Base-by-base conservation (phyloP, 805 yeast species). In the Wickerhamomyces queroliae region DNA sequence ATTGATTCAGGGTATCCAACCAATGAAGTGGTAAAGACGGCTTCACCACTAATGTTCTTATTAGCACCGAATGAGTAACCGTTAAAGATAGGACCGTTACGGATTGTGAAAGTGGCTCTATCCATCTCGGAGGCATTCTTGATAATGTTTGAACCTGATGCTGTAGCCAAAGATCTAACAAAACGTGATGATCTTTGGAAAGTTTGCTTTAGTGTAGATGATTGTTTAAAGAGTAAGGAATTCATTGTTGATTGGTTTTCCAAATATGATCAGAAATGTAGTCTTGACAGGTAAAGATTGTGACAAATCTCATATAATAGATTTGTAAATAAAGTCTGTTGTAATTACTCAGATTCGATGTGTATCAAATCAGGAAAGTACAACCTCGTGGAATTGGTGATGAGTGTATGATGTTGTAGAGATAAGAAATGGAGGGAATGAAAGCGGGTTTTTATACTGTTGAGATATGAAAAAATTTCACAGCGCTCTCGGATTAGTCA, bases 1-100 rank as follows among this genome's bases (percentile, higher is more conserved):
- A 93, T 89, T 8, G 96, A 86, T 64, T 93, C 99, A 15, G 99
- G 98, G 65, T 93, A 93, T 16, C 99, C 99, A 11, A 93, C 99
- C 63, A 95, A 73, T 7, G 97, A 93, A 25, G 99, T 95, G 35
- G 97, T 88, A 70, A 93, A 93, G 33, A 95, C 99, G 23, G 96
- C 95, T 65, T 93, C 99, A 47, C 99, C 99, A 43, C 95, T 81
- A 46, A 88, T 78, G 47, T 90, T 87, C 49, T 83, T 83, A 62
- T 88, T 80, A 32, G 98, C 96, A 57, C 99, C 99, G 58, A 93
- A 95, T 0, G 98, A 91, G 61, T 78, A 83, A 31, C 99, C 99
- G 54, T 76, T 79, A 70, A 88, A 88, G 24, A 87, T 81, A 17
- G 97, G 96, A 16, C 98, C 99, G 59, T 89, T 86, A 60, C 90